Base-by-base conservation (phyloP, 75 land plant species). In the Pinus taeda region DNA sequence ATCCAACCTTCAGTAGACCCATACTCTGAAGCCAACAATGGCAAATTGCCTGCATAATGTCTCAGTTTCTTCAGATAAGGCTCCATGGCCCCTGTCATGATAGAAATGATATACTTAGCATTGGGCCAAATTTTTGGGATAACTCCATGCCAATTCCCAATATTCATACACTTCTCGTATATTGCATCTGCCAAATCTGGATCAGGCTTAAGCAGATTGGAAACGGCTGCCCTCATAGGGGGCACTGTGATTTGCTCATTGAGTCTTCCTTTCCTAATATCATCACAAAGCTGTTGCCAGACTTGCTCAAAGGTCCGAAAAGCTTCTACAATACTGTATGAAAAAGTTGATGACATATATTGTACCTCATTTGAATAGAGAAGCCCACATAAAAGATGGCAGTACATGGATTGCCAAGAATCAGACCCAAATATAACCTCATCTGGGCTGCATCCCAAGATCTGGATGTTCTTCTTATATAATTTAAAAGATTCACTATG, bases 1-100 rank as follows among this genome's bases (percentile, higher is more conserved):
- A 92, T 79, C 88, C 92, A 87, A 57, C 90, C 70, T 82, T 92
- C 94, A 1, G 92, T 82, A 11, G 94, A 75, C 18, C 92, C 94
- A 75, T 92, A 92, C 60, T 88, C 94, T 7, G 82, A 81, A 72
- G 82, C 72, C 17, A 90, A 82, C 53, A 92, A 65, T 2, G 92
- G 88, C 78, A 92, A 73, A 11, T 74, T 60, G 57, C 91, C 91
- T 2, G 87, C 88, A 74, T 92, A 92, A 65, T 87, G 91, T 71
- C 87, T 75, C 70, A 92, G 67, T 71, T 85, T 83, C 55, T 65
- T 76, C 74, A 84, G 22, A 70, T 92, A 92, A 0, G 87, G 82
- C 73, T 70, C 67, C 94, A 92, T 92, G 15, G 92, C 76, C 0
- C 94, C 94, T 11, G 90, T 92, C 87, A 86, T 84, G 60, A 90